Conservation (phyloP, 768 basidiomycete genomes). For the Ramaria sp. region DNA sequence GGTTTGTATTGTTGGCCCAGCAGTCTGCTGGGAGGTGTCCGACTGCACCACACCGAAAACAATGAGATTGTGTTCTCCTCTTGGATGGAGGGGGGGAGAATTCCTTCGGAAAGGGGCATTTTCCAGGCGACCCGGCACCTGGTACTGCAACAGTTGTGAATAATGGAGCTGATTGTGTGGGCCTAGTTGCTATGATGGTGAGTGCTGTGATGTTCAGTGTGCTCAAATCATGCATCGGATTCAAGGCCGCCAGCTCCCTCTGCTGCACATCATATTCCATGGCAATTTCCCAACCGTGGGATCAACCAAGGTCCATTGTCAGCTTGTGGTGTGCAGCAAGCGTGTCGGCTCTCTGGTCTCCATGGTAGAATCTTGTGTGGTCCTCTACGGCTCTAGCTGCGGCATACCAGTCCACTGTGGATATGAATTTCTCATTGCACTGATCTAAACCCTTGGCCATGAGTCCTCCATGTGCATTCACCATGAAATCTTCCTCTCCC, state of each 20-base stretch:
- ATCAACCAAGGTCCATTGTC: background rate
- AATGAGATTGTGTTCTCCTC: background rate
- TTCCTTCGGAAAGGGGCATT: background rate
- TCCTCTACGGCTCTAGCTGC: background rate
- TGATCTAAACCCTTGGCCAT: constrained; percentile 13
- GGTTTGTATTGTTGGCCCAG: constrained; percentile 12
- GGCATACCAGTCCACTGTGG: background rate
- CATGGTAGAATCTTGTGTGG: background rate
- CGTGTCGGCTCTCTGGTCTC: background rate
- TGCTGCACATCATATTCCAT: background rate
- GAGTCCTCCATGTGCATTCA: constrained; percentile 8
- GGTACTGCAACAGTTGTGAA: no score
- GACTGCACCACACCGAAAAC: constrained; percentile 20
- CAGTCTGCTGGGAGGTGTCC: constrained; percentile 19
- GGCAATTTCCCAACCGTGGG: background rate
- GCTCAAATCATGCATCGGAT: background rate
- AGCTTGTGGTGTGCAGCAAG: background rate
- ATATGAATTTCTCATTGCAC: constrained; percentile 12
- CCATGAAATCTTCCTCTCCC: constrained; percentile 14
- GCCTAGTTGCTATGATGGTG: background rate
- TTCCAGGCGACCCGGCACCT: no score
- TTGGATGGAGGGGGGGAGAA: background rate
- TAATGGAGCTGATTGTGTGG: no score
- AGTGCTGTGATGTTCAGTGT: background rate
- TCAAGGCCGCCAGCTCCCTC: background rate